phyloP scores from a whole-genome alignment of 2,329 filamentous ascomycete genomes.

The Lasiodiplodia sp. region DNA sequence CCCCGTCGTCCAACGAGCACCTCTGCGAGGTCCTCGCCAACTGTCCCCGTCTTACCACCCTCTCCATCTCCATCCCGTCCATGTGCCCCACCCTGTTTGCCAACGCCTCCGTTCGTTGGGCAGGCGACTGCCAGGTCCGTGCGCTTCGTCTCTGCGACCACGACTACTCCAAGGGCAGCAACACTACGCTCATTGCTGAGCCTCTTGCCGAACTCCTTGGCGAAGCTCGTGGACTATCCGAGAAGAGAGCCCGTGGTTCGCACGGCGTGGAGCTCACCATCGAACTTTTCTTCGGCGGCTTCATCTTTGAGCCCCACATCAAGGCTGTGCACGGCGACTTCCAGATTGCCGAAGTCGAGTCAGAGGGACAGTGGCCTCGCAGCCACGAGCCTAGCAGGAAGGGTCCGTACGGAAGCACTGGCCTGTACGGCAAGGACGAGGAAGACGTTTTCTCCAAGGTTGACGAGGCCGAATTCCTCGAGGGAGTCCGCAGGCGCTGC shows the following conservation, averaged over 20 bases:
- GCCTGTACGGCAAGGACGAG: conserved; percentile 57
- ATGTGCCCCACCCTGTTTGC: conserved; percentile 57
- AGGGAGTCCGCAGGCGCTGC: conserved; percentile 45
- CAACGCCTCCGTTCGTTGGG: conserved; percentile 53
- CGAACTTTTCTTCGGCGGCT: conserved; percentile 60
- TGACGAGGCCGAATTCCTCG: conserved; percentile 48
- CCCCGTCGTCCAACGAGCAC: conserved; percentile 53
- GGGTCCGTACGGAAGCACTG: conserved; percentile 58
- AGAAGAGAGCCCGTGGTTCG: conserved; percentile 46
- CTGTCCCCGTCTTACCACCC: conserved; percentile 56
- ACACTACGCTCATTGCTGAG: conserved; percentile 27
- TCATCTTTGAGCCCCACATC: conserved; percentile 59
- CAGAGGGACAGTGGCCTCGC: conserved; percentile 52
- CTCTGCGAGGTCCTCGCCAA: conserved; percentile 56
- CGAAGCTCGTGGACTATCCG: conserved; percentile 52
- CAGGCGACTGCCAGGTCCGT: conserved; percentile 58
- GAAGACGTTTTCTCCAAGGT: conserved; percentile 53
- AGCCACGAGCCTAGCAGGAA: conserved; percentile 50
- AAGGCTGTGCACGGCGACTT: conserved; percentile 58
- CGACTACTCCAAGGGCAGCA: conserved; percentile 45
- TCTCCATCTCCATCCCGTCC: conserved; percentile 58
- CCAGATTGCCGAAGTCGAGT: conserved; percentile 51
- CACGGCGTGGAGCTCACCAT: conserved; percentile 51
- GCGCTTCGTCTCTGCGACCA: conserved; percentile 57
- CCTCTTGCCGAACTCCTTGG: conserved; percentile 50